These are phyloP conservation scores for Filobasidium floriforme DNA, from an alignment of 768 basidiomycete genomes.

Conservation along the genomic window DNA sequence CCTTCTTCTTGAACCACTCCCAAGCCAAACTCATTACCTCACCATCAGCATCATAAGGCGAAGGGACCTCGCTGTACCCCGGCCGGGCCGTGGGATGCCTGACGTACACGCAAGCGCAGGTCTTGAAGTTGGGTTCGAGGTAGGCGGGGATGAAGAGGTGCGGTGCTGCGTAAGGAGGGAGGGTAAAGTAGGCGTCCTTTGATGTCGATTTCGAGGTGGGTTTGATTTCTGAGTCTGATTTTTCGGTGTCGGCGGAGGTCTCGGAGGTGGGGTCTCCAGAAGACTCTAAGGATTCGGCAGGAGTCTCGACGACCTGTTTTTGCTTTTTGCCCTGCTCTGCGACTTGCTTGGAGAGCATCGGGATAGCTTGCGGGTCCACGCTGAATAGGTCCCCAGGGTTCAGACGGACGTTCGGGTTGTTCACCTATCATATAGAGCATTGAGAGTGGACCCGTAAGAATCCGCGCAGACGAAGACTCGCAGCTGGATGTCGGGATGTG, in stretches of 20 bases:
- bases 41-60: slow-evolving; percentile 92
- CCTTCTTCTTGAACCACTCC: slow-evolving; percentile 65
- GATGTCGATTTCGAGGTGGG: slow-evolving; percentile 22
- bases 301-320: slow-evolving; percentile 23
- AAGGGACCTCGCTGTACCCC: slow-evolving; percentile 81
- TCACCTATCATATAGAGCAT: slow-evolving; percentile 52
- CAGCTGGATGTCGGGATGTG: background rate
- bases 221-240: slow-evolving; percentile 11
- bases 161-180: slow-evolving; percentile 79
- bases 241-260: slow-evolving; percentile 15
- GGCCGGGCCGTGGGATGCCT: slow-evolving; percentile 96
- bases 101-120: slow-evolving; percentile 85
- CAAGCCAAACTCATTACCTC: slow-evolving; percentile 84
- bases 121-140: slow-evolving; percentile 73
- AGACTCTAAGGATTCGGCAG: slow-evolving; percentile 24
- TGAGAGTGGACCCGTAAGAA: background rate
- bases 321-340: slow-evolving; percentile 21
- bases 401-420: slow-evolving; percentile 73
- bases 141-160: slow-evolving; percentile 91
- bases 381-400: slow-evolving; percentile 92
- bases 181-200: slow-evolving; percentile 56
- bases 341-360: slow-evolving; percentile 51
- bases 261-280: slow-evolving; percentile 27
- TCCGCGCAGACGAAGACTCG: background rate
- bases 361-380: slow-evolving; percentile 71